Base-by-base conservation (phyloP, 768 basidiomycete genomes). In the Suillus occidentalis region DNA sequence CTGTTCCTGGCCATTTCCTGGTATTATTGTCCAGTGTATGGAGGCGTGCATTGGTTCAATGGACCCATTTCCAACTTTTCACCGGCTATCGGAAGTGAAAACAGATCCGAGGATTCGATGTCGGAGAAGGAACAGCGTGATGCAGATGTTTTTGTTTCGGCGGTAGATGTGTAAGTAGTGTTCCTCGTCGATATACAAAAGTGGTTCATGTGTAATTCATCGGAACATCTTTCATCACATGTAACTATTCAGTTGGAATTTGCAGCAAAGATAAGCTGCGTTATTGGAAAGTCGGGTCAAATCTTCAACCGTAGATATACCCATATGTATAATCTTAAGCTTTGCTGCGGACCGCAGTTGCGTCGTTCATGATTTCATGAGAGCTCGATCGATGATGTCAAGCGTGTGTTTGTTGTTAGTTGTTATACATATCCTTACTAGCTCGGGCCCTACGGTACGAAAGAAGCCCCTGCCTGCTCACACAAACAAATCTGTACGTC, bases 41-140 rank as follows among this genome's bases (percentile, higher is more conserved):
- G 75, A 13, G 75, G 75, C 1, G 66, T 66, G 10, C 55, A 71
- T 52, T 76, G 75, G 73, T 76, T 75, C 62, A 69, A 55, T 50
- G 75, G 74, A 12, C 74, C 75, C 2, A 65, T 74, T 18, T 55
- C 70, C 6, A 73, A 69, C 37, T 25, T 25, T 7, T 25, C 49
- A 50, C 49, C 49, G 13, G 49, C 49, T 6, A 50, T 50, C 13
- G 3, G 49, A 25, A 14, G 22, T 25, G 49, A 50, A 50, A 25
- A 4, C 22, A 25, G 22, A 25, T 22, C 25, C 6, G 49, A 50
- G 22, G 49, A 50, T 25, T 50, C 3, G 13, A 50, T 50, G 22
- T 50, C 49, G 49, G 49, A 50, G 22, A 25, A 49, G 12, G 25
- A 31, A 50, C 25, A 50, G 14, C 25, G 7, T 50, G 50, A 18